Evolutionary conservation across 257 asterid genomes (phyloP).

Genomic region (Mitragyna speciosa): DNA sequence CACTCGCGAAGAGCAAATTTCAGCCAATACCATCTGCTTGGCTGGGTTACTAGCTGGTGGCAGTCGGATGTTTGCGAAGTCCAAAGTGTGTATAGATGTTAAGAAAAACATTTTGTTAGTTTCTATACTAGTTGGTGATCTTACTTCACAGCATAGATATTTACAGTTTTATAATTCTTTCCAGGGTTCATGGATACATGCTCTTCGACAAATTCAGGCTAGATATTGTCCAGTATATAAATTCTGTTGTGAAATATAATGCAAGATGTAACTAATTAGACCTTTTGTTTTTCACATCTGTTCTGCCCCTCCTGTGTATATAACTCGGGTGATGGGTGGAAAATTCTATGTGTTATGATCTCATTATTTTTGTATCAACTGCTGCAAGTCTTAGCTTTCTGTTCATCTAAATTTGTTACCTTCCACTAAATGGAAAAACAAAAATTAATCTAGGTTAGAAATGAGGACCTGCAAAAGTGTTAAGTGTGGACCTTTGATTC

Average conservation of each 20-base stretch:
- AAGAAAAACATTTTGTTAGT: background rate
- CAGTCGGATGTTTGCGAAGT: background rate
- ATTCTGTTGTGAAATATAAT: background rate
- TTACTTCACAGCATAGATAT: background rate
- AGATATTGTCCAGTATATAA: too few relatives aligned
- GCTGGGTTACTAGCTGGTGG: constrained; percentile 52
- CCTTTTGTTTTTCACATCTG: background rate
- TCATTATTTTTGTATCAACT: too few relatives aligned
- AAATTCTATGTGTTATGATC: too few relatives aligned
- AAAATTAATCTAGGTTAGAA: too few relatives aligned
- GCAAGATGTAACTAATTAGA: background rate
- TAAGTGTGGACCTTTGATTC: too few relatives aligned
- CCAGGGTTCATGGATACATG: background rate
- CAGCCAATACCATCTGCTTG: constrained; percentile 67
- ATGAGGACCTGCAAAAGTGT: too few relatives aligned
- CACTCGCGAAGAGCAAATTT: constrained; percentile 61
- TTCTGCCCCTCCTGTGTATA: background rate
- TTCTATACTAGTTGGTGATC: background rate
- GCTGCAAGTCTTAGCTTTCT: too few relatives aligned
- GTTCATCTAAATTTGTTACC: too few relatives aligned
- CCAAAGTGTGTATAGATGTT: background rate
- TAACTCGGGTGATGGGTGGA: background rate
- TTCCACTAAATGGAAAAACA: too few relatives aligned
- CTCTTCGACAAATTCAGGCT: background rate
- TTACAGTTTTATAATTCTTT: background rate